Evolutionary conservation across 371 early-diverging fungal genomes (phyloP), one percentile per base, ranked within the genome.

Genomic region (Paraphysoderma sedebokerense): DNA sequence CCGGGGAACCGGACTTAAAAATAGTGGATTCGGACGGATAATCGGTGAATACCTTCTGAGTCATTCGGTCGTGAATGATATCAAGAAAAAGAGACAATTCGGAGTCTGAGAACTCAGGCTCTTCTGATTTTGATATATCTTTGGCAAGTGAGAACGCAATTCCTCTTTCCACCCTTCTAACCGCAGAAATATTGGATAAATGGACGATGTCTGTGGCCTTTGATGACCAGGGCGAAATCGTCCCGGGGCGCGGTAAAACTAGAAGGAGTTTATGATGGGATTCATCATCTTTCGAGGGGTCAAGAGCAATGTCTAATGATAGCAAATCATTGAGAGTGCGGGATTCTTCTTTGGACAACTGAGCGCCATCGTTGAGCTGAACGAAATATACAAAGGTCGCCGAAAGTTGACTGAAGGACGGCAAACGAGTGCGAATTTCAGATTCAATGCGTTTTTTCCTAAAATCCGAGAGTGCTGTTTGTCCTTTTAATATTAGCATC

Each of bases 201-300:
- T 76, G 74, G 5, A 85, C 85, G 61, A 93, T 93, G 51, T 96
- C 91, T 33, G 95, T 92, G 2, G 97, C 97, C 68, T 96, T 96
- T 47, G 91, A 88, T 3, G 92, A 91, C 97, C 97, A 96, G n/a
- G 97, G 95, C 8, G 92, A 89, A 50, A 92, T 93, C 30, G 95
- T 92, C 30, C 95, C 95, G 44, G 76, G 71, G 19, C 95, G 79
- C 2, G 97, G 97, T 44, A 84, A 58, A 24, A 88, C 81, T 46
- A 77, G 54, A 26, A 77, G n/a, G n/a, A n/a, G n/a, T n/a, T n/a
- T n/a, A n/a, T n/a, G n/a, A 39, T n/a, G n/a, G n/a, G 38, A 46
- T n/a, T n/a, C n/a, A n/a, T n/a, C n/a, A n/a, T n/a, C n/a, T n/a
- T n/a, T n/a, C n/a, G n/a, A n/a, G n/a, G n/a, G n/a, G n/a, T n/a